These are phyloP conservation scores for Adansonia rubrostipa DNA, from an alignment of 441 rosid species.

Conservation along the genomic window DNA sequence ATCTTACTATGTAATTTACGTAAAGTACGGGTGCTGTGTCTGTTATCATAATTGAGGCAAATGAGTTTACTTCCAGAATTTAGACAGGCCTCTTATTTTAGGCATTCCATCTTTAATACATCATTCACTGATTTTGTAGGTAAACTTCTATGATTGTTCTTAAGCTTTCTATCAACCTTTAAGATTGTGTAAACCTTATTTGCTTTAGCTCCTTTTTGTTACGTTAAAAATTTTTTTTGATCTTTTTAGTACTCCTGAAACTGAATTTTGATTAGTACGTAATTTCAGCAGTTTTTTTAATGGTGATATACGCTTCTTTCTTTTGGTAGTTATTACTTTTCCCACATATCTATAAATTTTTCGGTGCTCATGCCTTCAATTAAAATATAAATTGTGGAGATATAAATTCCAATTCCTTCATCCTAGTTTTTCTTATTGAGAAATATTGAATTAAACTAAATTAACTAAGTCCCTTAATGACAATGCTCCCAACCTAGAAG, in stretches of 20 bases:
- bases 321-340: neutral
- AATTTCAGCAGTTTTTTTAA: neutral
- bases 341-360: neutral
- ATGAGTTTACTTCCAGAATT: neutral
- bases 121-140: neutral
- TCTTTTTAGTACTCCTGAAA: neutral
- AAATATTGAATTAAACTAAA: neutral
- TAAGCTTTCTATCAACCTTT: neutral
- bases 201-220: neutral
- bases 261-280: neutral
- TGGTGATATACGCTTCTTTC: neutral
- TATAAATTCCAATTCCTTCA: neutral
- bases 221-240: too few species aligned
- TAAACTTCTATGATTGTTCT: neutral
- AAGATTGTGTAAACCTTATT: neutral
- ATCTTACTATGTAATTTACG: neutral
- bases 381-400: neutral
- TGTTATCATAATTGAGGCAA: slow-evolving; percentile 5
- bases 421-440: neutral
- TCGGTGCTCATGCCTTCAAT: neutral
- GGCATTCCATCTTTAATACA: neutral
- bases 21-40: neutral
- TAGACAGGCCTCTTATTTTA: neutral
- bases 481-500: neutral
- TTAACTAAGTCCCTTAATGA: neutral